Conservation (phyloP, 345 rosid genomes). For the Bruguiera parviflora region DNA sequence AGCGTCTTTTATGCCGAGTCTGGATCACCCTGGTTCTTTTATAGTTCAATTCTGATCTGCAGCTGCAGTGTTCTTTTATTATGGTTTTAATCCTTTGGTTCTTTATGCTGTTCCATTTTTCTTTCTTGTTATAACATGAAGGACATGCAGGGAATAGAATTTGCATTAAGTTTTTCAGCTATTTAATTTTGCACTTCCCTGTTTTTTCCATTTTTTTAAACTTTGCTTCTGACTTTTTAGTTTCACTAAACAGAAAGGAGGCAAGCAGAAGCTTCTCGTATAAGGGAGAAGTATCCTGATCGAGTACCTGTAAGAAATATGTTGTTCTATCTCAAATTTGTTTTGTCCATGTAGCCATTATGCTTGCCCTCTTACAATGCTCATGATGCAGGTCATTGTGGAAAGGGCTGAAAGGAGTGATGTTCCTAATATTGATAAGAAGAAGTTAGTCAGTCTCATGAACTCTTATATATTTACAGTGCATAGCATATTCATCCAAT, state of each 20-base stretch:
- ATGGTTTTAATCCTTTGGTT: no score
- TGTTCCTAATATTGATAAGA: conserved; percentile 47
- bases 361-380: conserved; percentile 5
- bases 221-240: background rate
- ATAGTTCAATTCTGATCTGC: no score
- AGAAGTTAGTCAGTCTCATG: conserved; percentile 32
- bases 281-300: conserved; percentile 85
- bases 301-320: conserved; percentile 67
- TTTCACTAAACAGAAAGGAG: conserved; percentile 56
- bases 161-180: background rate
- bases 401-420: conserved; percentile 51
- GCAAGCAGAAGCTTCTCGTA: conserved; percentile 72
- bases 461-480: no score
- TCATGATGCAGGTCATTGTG: conserved; percentile 42
- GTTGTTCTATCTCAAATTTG: background rate
- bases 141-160: no score
- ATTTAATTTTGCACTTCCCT: background rate
- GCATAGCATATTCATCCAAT: no score
- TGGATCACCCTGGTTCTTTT: no score
- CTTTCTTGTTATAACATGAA: no score
- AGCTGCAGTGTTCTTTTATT: no score
- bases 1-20: no score
- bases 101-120: no score
- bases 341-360: background rate
- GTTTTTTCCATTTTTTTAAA: background rate